Conservation (phyloP, 345 rosid genomes). For the Pseudoturritis turrita region DNA sequence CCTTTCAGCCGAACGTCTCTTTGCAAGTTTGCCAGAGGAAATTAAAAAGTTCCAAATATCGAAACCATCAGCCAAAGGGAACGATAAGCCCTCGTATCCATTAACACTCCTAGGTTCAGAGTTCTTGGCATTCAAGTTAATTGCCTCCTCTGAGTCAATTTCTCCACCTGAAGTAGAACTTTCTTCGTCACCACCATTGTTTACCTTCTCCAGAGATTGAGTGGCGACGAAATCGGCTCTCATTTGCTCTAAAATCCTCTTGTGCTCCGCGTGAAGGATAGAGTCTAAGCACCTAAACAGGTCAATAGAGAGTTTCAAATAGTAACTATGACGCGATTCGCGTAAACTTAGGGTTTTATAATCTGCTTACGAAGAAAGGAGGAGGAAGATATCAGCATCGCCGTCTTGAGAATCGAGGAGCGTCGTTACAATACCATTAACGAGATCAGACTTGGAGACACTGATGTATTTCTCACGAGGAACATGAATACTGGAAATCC, state of each 20-base stretch:
- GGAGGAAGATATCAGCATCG: slow-evolving; percentile 49
- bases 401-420: slow-evolving; percentile 51
- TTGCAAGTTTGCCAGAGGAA: slow-evolving; percentile 35
- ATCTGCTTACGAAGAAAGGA: slow-evolving; percentile 60
- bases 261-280: slow-evolving; percentile 88
- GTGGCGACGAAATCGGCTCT: slow-evolving; percentile 54
- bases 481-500: slow-evolving; percentile 62
- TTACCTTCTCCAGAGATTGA: slow-evolving; percentile 35
- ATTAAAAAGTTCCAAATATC: slow-evolving; percentile 51
- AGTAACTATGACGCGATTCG: background rate
- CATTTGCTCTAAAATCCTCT: slow-evolving; percentile 70
- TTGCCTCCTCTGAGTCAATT: background rate
- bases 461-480: slow-evolving; percentile 71
- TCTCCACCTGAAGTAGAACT: slow-evolving; percentile 18
- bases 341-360: background rate
- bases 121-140: slow-evolving; percentile 6
- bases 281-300: slow-evolving; percentile 69
- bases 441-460: slow-evolving; percentile 68
- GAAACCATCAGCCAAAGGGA: slow-evolving; percentile 39
- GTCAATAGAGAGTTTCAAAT: background rate
- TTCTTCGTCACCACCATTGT: slow-evolving; percentile 17
- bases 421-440: slow-evolving; percentile 49
- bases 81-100: slow-evolving; percentile 25
- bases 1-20: slow-evolving; percentile 38
- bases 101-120: slow-evolving; percentile 16